Evolutionary conservation across 1,284 basidiomycete species (phyloP).

Genomic region (Erythrobasidium hasegawianum): DNA sequence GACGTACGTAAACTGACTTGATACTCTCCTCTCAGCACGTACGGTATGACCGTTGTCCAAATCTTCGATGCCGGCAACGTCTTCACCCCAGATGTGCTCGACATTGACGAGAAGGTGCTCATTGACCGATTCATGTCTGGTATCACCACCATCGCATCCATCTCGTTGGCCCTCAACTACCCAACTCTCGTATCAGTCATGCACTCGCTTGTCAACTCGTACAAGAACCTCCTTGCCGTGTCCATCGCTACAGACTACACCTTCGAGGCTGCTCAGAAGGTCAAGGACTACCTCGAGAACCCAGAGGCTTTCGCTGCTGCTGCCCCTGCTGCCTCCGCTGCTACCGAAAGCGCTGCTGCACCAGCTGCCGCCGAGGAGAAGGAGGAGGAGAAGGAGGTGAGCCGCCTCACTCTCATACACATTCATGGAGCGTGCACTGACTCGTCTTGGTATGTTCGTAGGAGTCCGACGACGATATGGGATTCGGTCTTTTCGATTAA

Average conservation of each 20-base stretch:
- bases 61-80: constrained; percentile 88
- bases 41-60: constrained; percentile 94
- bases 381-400: constrained; percentile 37
- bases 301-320: constrained; percentile 37
- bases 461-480: constrained; percentile 39
- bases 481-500: constrained; percentile 40
- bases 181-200: constrained; percentile 90
- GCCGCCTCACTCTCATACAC: neutral
- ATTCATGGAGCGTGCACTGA: neutral
- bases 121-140: constrained; percentile 85
- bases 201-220: constrained; percentile 95
- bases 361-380: constrained; percentile 16
- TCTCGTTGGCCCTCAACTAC: constrained; percentile 92
- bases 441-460: neutral
- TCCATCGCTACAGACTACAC: constrained; percentile 60
- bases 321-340: constrained; percentile 32
- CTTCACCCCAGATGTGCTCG: constrained; percentile 83
- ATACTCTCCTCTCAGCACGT: constrained; percentile 78
- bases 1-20: neutral
- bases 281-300: constrained; percentile 38
- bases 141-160: constrained; percentile 90
- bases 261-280: constrained; percentile 32
- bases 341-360: constrained; percentile 23
- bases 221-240: constrained; percentile 90
- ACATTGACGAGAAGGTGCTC: constrained; percentile 86